A percentile compares a stretch with the other conserved stretches of the same genome.
Conservation (phyloP, 192 early-diverging fungal genomes). For the Backusella psychrophila region DNA sequence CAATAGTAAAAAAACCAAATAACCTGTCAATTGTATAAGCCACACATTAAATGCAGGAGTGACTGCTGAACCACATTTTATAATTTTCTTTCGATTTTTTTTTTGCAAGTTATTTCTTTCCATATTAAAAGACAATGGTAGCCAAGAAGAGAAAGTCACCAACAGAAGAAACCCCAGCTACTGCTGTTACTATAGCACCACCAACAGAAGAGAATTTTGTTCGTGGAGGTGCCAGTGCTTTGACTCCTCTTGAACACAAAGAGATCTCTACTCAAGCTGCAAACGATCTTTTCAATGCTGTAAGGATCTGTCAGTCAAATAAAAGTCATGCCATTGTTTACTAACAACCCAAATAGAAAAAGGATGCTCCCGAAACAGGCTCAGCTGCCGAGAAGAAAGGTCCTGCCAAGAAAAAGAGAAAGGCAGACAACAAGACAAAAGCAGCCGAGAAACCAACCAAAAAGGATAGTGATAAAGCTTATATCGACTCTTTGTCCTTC, state of each 20-base stretch:
- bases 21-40: not conserved
- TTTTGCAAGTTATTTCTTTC: slow-evolving; percentile 11
- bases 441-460: slow-evolving; percentile 28
- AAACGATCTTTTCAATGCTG: slow-evolving; percentile 59
- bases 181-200: slow-evolving; percentile 25
- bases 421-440: slow-evolving; percentile 42
- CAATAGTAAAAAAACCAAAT: not conserved
- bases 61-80: not conserved
- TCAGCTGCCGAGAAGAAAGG: slow-evolving; percentile 34
- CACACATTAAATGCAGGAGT: not conserved
- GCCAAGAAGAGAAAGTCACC: slow-evolving; percentile 18
- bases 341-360: not conserved
- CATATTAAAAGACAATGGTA: slow-evolving; percentile 11
- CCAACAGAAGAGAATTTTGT: slow-evolving; percentile 73
- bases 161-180: slow-evolving; percentile 10
- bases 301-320: not conserved
- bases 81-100: not conserved
- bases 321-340: not conserved
- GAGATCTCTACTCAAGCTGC: slow-evolving; percentile 77
- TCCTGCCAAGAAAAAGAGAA: slow-evolving; percentile 59
- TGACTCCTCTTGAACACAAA: slow-evolving; percentile 82
- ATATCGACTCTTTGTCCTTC: slow-evolving; percentile 52
- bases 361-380: slow-evolving; percentile 10
- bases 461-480: slow-evolving; percentile 23
- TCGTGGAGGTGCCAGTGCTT: slow-evolving; percentile 74